Evolutionary conservation across 1,139 yeast species (phyloP), one percentile per base, ranked within the genome.

Genomic region (Sugiyamaella sp.): DNA sequence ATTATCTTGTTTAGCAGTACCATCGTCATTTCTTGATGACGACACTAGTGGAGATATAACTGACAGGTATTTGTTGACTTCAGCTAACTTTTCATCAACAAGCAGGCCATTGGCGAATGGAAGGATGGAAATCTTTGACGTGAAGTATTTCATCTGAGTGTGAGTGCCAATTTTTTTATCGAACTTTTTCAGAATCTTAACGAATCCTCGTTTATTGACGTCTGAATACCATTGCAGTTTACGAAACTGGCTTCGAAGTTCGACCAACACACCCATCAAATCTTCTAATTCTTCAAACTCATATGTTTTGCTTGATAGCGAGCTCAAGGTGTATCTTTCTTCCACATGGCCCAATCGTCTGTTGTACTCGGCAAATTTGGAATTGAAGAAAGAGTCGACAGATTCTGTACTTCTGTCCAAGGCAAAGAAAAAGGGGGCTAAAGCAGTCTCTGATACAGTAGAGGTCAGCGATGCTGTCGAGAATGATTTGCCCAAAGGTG

Each of bases 161-260:
- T 78, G 75, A 21, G 85, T 81, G 10, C 91, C 88, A 54, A 86
- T 77, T 68, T 89, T 89, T 74, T 93, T 93, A 69, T 93, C 98
- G 62, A 90, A 78, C 61, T 90, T 90, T 73, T 93, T 93, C 67
- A 93, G 76, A 60, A 93, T 93, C 74, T 93, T 93, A 54, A 84
- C 80, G 65, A 90, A 87, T 0, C 97, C 99, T 58, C 93, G 84
- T 68, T 87, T 89, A 73, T 93, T 93, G 64, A 91, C 80, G 64
- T 91, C 98, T 16, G 96, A 95, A 69, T 82, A 93, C 97, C 98
- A 91, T 68, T 74, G 72, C 66, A 93, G 75, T 70, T 90, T 90
- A 55, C 97, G 78, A 58, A 87, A 81, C 58, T 84, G 81, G n/a
- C 86, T 78, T 50, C 96, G 79, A 54, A 90, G 75, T 67, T 90